Evolutionary conservation across 129 eudicot species (phyloP), one percentile per base, ranked within the genome.

Genomic region (Chrysanthemum seticuspe): DNA sequence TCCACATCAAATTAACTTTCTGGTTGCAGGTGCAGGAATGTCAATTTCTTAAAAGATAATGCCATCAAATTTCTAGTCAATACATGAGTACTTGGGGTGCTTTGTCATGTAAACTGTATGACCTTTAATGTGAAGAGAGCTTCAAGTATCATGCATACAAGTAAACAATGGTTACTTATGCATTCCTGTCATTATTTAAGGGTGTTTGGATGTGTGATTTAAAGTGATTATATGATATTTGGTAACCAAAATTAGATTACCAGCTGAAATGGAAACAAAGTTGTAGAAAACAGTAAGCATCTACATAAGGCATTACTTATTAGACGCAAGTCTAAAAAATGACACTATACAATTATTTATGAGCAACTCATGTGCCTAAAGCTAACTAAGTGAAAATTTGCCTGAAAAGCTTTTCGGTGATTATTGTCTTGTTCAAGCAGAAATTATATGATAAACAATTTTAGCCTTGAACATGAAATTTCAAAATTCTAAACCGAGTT

Each of bases 61-160:
- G 83, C 95, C 52, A 77, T 87, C 63, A 89, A 87, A 82, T 95
- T 96, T 55, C 67, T 89, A 25, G 92, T 93, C 40, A 93, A 87
- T 69, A 93, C 97, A 1, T 92, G 98, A 93, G 70, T 97, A 93
- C 86, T 87, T 93, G 86, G 86, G 98, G 3, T 14, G 87, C 92
- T 23, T 92, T 87, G 67, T 80, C 95, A 0, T 87, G 82, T 74
- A 85, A 85, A 73, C 90, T 87, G 72, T 84, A 81, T 48, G 89
- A 87, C 66, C 45, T 93, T 65, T 70, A 87, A 47, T 87, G 80
- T 68, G 92, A 81, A 82, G 90, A n/a, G 90, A 85, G 81, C 85
- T 80, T 61, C 88, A 86, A n/a, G 82, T 93, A 3, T 36, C 36
- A 31, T 31, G 36, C 0, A 31, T 36, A 87, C 98, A 53, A 81